Conservation (phyloP, 768 basidiomycete genomes). For the Mycena pura region DNA sequence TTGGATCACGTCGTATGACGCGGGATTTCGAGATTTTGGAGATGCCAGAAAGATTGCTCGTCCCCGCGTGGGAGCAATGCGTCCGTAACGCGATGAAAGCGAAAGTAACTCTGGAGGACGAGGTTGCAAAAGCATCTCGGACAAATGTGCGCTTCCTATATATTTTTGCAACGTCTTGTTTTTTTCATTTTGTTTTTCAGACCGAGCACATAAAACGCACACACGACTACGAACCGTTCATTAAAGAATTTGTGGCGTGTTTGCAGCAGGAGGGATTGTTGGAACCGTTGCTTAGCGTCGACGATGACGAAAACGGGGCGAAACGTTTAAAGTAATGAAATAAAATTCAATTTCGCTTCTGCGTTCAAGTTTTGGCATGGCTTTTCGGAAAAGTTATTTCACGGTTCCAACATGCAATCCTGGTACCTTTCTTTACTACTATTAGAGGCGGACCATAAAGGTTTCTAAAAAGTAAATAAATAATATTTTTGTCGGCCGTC, state of each 20-base stretch:
- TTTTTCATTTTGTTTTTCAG: conserved; percentile 35
- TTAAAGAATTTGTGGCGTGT: conserved; percentile 49
- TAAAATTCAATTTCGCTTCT: not conserved
- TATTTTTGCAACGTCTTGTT: not conserved
- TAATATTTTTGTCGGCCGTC: not conserved
- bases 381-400: too few species aligned
- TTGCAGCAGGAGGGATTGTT: conserved; percentile 56
- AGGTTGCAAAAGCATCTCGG: conserved; percentile 41
- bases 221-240: conserved; percentile 69
- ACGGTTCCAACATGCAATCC: too few species aligned
- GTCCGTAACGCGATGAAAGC: conserved; percentile 44
- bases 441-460: too few species aligned
- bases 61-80: conserved; percentile 54
- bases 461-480: too few species aligned
- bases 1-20: conserved; percentile 52
- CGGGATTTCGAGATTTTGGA: conserved; percentile 51
- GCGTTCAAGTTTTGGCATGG: too few species aligned
- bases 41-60: conserved; percentile 45
- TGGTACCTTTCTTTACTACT: too few species aligned
- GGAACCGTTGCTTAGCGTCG: conserved; percentile 47
- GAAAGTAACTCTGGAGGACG: conserved; percentile 27
- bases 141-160: conserved; percentile 49
- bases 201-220: conserved; percentile 64
- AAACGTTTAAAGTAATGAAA: conserved; percentile 22
- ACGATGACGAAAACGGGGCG: conserved; percentile 39